Evolutionary conservation across 306 rosid genomes (phyloP).

Genomic region (Quercus rubra): DNA sequence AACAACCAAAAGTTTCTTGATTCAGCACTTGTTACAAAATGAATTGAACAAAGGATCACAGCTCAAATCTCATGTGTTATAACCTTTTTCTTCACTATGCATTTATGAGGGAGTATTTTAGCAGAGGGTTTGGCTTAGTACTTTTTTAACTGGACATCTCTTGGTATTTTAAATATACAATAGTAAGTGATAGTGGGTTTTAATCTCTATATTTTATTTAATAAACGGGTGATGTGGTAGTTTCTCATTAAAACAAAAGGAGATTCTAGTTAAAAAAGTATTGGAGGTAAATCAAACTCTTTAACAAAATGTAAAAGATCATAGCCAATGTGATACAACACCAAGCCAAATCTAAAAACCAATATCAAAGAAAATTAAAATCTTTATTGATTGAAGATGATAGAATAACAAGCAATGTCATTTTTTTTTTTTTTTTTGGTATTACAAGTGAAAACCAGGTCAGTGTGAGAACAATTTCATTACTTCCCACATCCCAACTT

Average conservation of each 20-base stretch:
- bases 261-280: no score
- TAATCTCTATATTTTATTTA: no score
- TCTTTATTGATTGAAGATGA: not conserved
- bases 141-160: no score
- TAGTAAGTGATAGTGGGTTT: no score
- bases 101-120: not conserved
- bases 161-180: no score
- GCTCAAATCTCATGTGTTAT: not conserved
- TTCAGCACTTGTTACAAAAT: not conserved
- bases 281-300: no score
- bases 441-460: conserved; percentile 25
- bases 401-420: conserved; percentile 4
- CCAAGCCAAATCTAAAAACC: not conserved
- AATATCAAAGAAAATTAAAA: not conserved
- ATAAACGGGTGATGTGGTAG: no score
- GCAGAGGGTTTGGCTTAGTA: not conserved
- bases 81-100: not conserved
- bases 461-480: conserved; percentile 11
- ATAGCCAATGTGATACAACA: not conserved
- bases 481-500: conserved; percentile 19
- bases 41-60: not conserved
- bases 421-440: not conserved
- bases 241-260: no score
- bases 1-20: not conserved
- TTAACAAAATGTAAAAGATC: not conserved